Conservation (phyloP, 208 protist species). For the Entamoeba invadens region DNA sequence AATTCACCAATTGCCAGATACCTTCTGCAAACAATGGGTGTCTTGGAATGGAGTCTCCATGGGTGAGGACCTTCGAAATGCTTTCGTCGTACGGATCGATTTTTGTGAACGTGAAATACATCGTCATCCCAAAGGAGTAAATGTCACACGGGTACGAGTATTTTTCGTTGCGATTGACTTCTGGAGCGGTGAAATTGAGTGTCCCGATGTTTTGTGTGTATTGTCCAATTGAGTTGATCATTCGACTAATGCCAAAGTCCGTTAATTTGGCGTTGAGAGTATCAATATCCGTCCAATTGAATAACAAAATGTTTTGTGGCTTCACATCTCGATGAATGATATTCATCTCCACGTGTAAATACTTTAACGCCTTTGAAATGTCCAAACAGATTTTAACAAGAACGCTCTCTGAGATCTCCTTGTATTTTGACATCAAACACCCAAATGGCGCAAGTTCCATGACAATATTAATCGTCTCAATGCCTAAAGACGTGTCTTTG, state of each 20-base stretch:
- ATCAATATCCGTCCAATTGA: background rate
- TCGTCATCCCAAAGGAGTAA: background rate
- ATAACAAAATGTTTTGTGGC: background rate
- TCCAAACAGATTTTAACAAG: background rate
- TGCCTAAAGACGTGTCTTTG: background rate
- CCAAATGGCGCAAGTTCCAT: background rate
- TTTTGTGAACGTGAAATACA: background rate
- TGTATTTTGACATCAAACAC: background rate
- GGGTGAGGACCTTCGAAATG: background rate
- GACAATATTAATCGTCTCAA: background rate
- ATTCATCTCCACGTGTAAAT: background rate
- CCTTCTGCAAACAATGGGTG: background rate
- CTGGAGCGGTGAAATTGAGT: background rate
- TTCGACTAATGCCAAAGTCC: background rate
- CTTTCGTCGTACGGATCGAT: background rate
- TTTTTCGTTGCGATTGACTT: background rate
- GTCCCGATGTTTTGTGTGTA: background rate
- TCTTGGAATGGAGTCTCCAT: background rate
- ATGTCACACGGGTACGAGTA: background rate
- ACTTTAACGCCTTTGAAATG: background rate
- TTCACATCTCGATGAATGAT: background rate
- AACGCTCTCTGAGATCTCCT: background rate
- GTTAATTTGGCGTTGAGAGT: background rate
- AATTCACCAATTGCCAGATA: background rate
- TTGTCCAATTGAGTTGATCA: background rate